phyloP scores from a whole-genome alignment of 331 rosid species.

The Rhamnella rubrinervis region DNA sequence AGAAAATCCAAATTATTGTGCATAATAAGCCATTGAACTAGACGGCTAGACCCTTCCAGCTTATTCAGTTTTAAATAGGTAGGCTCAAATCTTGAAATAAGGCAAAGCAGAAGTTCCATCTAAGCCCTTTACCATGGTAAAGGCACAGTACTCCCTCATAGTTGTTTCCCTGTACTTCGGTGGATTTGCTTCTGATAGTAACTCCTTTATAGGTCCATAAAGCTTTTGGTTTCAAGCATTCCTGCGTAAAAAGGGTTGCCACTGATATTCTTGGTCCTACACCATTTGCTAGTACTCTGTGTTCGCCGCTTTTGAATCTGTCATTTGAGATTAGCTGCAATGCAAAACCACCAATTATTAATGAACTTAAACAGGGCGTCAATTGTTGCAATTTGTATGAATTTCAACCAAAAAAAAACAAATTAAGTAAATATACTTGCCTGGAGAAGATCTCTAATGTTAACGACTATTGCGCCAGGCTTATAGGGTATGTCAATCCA shows the following conservation, averaged over 20 bases:
- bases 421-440: neutral
- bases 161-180: conserved; percentile 23
- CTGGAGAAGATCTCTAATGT: conserved; percentile 28
- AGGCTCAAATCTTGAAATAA: conserved; percentile 8
- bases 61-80: too few species aligned
- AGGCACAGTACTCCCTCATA: conserved; percentile 16
- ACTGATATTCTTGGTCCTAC: conserved; percentile 33
- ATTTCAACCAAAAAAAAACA: neutral
- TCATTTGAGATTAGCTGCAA: conserved; percentile 19
- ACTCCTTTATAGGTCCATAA: conserved; percentile 48
- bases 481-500: conserved; percentile 13
- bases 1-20: too few species aligned
- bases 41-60: too few species aligned
- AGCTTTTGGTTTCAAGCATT: conserved; percentile 4
- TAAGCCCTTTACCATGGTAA: neutral
- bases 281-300: conserved; percentile 15
- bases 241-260: conserved; percentile 29
- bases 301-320: conserved; percentile 29
- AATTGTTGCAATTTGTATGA: too few species aligned
- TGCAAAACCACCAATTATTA: too few species aligned
- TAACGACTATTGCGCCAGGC: conserved; percentile 25
- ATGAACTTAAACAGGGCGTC: too few species aligned
- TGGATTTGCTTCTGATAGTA: conserved; percentile 38
- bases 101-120: conserved; percentile 8
- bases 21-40: too few species aligned